Evolutionary conservation across 768 basidiomycete species (phyloP).

Genomic region (Mycena galopus): DNA sequence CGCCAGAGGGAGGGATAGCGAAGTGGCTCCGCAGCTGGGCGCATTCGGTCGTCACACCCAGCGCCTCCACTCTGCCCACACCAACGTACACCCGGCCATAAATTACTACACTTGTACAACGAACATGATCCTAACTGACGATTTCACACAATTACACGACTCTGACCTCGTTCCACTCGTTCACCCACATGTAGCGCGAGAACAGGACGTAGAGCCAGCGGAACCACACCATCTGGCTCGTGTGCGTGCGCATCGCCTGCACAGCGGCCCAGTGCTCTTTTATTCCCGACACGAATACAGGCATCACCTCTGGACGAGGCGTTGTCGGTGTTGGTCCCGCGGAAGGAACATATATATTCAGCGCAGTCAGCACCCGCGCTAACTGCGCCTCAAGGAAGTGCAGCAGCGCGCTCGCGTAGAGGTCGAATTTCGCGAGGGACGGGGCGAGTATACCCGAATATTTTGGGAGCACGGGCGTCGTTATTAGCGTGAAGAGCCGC

Average conservation of each 20-base stretch:
- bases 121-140: neutral
- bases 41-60: conserved; percentile 60
- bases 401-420: conserved; percentile 46
- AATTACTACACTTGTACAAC: conserved; percentile 29
- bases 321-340: neutral
- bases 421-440: conserved; percentile 61
- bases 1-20: conserved; percentile 30
- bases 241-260: conserved; percentile 79
- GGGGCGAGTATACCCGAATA: conserved; percentile 72
- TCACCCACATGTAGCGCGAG: conserved; percentile 94
- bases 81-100: conserved; percentile 57
- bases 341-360: conserved; percentile 23
- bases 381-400: conserved; percentile 42
- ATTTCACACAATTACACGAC: conserved; percentile 49
- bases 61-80: conserved; percentile 47
- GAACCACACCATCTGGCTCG: conserved; percentile 90
- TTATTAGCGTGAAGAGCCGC: conserved; percentile 71
- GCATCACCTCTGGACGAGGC: conserved; percentile 36
- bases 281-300: conserved; percentile 70
- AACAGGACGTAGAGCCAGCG: conserved; percentile 85
- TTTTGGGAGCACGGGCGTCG: conserved; percentile 69
- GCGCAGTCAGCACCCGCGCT: conserved; percentile 23
- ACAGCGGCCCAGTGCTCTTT: conserved; percentile 68
- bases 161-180: conserved; percentile 77
- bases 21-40: conserved; percentile 31